Evolutionary conservation across 129 eudicot genomes (phyloP).

Genomic region (Saposhnikovia divaricata): DNA sequence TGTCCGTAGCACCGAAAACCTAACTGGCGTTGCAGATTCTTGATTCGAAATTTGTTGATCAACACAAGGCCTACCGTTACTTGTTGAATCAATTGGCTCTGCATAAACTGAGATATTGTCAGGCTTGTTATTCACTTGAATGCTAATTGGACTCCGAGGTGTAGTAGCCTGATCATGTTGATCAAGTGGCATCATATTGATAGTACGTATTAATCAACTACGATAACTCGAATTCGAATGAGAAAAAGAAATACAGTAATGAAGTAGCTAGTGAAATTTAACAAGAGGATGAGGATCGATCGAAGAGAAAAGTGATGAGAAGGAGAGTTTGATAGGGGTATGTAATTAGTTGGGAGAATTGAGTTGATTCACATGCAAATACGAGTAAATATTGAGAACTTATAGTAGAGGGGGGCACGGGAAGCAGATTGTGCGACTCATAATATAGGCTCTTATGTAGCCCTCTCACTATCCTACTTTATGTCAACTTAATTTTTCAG

Average conservation of each 20-base stretch:
- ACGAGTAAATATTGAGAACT: not conserved
- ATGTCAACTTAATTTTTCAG: not conserved
- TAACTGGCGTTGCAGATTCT: not conserved
- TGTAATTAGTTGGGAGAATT: not conserved
- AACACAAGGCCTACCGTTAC: not conserved
- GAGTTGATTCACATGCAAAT: conserved; percentile 13
- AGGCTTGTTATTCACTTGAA: conserved; percentile 1
- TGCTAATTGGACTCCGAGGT: conserved; percentile 2
- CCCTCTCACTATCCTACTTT: not conserved
- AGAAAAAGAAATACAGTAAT: not conserved
- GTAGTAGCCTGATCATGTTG: not conserved
- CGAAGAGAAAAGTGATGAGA: not conserved
- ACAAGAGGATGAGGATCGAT: not conserved
- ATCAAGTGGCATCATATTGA: conserved; percentile 11
- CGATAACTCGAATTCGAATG: not conserved
- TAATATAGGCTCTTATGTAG: not conserved
- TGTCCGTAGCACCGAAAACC: conserved; percentile 7
- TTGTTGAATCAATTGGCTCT: not conserved
- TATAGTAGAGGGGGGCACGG: conserved; percentile 8
- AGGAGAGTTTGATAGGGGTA: not conserved
- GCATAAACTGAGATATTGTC: conserved; percentile 11
- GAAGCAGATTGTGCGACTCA: conserved; percentile 11
- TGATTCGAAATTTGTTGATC: not conserved
- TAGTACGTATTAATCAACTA: not conserved
- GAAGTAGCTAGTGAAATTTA: not conserved